Conservation (phyloP, 805 yeast genomes). For the Teunomyces lycoperdinae region DNA sequence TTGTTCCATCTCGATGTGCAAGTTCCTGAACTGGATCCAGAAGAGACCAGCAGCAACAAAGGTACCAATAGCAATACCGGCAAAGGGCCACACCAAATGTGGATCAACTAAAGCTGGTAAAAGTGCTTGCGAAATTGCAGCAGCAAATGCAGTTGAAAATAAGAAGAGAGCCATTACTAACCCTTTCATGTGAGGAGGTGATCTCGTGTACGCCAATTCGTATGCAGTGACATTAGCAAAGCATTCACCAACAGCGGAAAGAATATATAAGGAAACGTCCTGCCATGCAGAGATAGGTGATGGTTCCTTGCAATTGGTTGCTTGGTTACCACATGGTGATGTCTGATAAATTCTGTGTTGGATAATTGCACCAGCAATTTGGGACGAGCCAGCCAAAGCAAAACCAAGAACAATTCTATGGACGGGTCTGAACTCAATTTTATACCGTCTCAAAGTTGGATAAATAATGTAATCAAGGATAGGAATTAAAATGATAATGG, state of each 20-base stretch:
- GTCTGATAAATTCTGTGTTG: conserved; percentile 48
- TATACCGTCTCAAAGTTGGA: conserved; percentile 43
- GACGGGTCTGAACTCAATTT: conserved; percentile 42
- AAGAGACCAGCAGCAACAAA: conserved; percentile 31
- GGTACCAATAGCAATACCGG: conserved; percentile 38
- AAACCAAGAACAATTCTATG: conserved; percentile 49
- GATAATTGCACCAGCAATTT: conserved; percentile 48
- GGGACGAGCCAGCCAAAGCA: conserved; percentile 44
- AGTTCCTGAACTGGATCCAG: conserved; percentile 35
- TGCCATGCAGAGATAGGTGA: conserved; percentile 34
- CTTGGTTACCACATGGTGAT: conserved; percentile 51
- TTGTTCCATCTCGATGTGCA: conserved; percentile 39
- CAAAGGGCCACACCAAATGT: conserved; percentile 41
- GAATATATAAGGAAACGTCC: conserved; percentile 28
- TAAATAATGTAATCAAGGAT: conserved; percentile 47
- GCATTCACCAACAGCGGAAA: conserved; percentile 53
- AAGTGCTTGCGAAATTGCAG: conserved; percentile 45
- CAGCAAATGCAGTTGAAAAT: conserved; percentile 45
- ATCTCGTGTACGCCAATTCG: conserved; percentile 52
- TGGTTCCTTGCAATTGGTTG: conserved; percentile 33
- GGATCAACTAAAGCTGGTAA: conserved; percentile 42
- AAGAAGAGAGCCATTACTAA: conserved; percentile 47
- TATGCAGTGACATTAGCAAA: conserved; percentile 51
- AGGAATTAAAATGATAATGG: conserved; percentile 52
- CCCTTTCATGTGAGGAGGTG: conserved; percentile 51